Evolutionary conservation across 768 basidiomycete genomes (phyloP), one percentile per base, ranked within the genome.

Genomic region (Chalciporus sphaerocephalus): DNA sequence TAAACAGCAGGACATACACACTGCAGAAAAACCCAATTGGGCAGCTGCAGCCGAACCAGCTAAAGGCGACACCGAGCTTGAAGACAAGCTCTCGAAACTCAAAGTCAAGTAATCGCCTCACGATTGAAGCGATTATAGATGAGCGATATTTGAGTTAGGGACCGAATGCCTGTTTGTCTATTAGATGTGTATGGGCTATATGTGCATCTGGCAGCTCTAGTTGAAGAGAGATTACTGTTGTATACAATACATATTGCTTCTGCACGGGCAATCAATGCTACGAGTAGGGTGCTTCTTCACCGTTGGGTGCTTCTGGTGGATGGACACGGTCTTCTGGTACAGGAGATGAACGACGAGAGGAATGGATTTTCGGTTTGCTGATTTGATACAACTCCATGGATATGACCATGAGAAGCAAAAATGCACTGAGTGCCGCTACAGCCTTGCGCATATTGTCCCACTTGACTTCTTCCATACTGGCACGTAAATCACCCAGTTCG

Each of bases 401-500:
- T 36, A 87, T 51, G 53, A 91, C 72, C 50, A 86, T 85, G 48
- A 80, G 69, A n/a, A 86, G 43, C n/a, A 83, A 69, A 53, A 90
- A 86, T 7, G 72, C 79, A 20, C 74, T 68, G 20, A 90, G 70
- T 2, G 84, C 77, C 25, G 75, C 87, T 43, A 92, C 87, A 44
- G 87, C 83, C 47, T 81, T 80, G 40, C 87, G 81, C 81, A 91
- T 89, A 50, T 89, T 92, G 55, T 89, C 79, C 90, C 91, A 92
- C 59, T 84, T 88, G 24, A 85, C 82, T 56, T 90, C 87, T 61
- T 92, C 90, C 44, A 91, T 84, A 41, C 76, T 78, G 2, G 89
- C 86, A 12, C 87, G 79, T 36, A 91, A 73, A 56, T 92, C 90
- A 48, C 87, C 87, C 38, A 91, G 68, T 39, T 67, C 74, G 39